Evolutionary conservation across 768 basidiomycete species (phyloP), one percentile per base, ranked within the genome.

Genomic region (Boletus vermiculosoides): DNA sequence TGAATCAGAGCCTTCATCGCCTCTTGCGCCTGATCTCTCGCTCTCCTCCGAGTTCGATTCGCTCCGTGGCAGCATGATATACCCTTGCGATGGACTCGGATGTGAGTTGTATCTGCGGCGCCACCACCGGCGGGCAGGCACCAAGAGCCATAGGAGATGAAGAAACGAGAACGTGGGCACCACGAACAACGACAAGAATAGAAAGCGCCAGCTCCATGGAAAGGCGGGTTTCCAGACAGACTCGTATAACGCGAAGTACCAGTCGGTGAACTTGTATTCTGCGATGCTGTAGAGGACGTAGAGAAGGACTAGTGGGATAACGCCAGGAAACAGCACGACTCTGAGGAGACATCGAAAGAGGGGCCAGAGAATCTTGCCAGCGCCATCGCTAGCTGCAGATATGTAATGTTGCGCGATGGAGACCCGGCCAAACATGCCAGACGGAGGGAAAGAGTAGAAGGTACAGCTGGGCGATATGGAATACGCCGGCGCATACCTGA

Each of bases 181-280:
- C 1, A 55, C 50, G 15, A 54, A 63, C 34, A 68, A 31, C 1
- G 41, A 56, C 25, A 66, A 11, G 49, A 66, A 41, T 1, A 63
- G 1, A 0, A 66, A 1, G 34, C 56, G 66, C 65, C 65, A 66
- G 33, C 56, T 68, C 5, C 37, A 18, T 1, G 65, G 66, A 45
- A 68, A 66, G 0, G 54, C 60, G 0, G 60, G 58, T 36, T 47
- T 54, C 66, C 66, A 66, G 41, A 68, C 47, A 3, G 7, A 12
- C 0, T n/a, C 52, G 10, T 44, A 7, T 0, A 42, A 2, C 0
- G 15, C 11, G 7, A 68, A 54, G 60, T 62, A 68, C 47, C 40
- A 31, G 1, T 18, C 1, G 8, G 53, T 49, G 37, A 66, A 56
- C 20, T 11, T 20, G 50, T 54, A 37, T 18, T 66, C 66, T 7